Base-by-base conservation (phyloP, 1,284 basidiomycete genomes). In the Calocybe gambosa region DNA sequence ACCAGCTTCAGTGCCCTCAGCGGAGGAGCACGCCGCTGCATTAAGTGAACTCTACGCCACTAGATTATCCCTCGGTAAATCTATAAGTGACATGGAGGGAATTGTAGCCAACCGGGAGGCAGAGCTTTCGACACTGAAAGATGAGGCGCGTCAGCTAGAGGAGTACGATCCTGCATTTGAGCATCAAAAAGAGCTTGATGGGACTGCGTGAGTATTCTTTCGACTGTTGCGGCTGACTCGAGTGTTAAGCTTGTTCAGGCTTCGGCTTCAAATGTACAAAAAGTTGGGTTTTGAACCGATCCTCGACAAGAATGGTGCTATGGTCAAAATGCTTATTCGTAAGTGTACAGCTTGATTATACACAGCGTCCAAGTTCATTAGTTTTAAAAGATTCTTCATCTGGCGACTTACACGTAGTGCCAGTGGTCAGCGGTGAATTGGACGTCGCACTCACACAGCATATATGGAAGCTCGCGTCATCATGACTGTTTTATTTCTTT, bases 1-100 rank as follows among this genome's bases (percentile, higher is more conserved):
- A 47, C 85, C 87, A 1, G 63, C 74, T 9, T 75, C 76, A 18
- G 77, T 87, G 13, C 80, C 80, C 3, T 81, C 85, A n/a, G 73
- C 75, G 20, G 73, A 80, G 51, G 71, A 74, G 7, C 84, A 89
- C 56, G 68, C 73, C 2, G 66, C 74, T 8, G 69, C 68, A 15
- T 62, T 89, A 29, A 84, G 85, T 51, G 75, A 80, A 44, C 73
- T 86, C 1, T 85, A 89, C 48, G 69, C 62, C 23, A 73, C 70
- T 5, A 74, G 78, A 26, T 62, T 87, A 40, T 77, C 78, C 5
- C 69, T 88, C n/a, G 80, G 75, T 9, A 90, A 90, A 56, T 76
- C 81, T 3, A 85, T 89, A 54, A 82, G 83, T 42, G 85, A 87
- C 54, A 71, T 74, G 1, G 85, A 89, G 62, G 73, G 76, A 37